Conservation (phyloP, 768 basidiomycete genomes). For the Hydnomerulius pinastri region DNA sequence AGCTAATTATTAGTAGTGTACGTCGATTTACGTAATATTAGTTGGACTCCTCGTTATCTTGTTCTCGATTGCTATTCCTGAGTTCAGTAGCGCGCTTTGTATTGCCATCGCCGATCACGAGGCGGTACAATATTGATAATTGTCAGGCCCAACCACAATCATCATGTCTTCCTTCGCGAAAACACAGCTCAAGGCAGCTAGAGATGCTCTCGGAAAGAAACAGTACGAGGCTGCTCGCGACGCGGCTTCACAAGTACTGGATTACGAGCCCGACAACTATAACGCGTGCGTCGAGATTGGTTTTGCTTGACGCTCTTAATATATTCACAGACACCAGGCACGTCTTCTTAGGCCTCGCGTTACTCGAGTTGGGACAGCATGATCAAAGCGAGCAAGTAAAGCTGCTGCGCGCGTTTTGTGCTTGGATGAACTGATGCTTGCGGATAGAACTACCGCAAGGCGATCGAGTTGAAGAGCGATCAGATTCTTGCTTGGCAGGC, state of each 20-base stretch:
- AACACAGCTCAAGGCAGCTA: conserved; percentile 74
- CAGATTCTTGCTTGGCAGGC: conserved; percentile 88
- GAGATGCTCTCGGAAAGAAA: conserved; percentile 75
- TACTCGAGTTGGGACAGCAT: conserved; percentile 69
- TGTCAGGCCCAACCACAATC: background rate
- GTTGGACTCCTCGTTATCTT: too few species aligned
- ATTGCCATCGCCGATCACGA: too few species aligned
- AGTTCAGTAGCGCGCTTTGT: too few species aligned
- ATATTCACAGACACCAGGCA: conserved; percentile 48
- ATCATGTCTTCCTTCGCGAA: conserved; percentile 53
- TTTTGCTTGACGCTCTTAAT: background rate
- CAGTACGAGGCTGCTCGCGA: conserved; percentile 70
- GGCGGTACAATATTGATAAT: too few species aligned
- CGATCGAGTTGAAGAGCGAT: conserved; percentile 65
- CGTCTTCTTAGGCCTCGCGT: conserved; percentile 83
- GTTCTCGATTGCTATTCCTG: too few species aligned
- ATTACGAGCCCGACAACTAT: conserved; percentile 82
- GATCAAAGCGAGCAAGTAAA: conserved; percentile 87
- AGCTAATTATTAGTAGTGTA: too few species aligned
- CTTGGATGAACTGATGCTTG: conserved; percentile 17
- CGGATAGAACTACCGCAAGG: conserved; percentile 73
- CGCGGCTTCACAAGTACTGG: conserved; percentile 64
- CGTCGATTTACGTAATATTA: too few species aligned
- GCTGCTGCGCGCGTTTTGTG: conserved; percentile 7
- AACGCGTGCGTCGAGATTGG: conserved; percentile 66